Evolutionary conservation across 805 yeast genomes (phyloP).

Genomic region (Zygoascus biomembranicola): DNA sequence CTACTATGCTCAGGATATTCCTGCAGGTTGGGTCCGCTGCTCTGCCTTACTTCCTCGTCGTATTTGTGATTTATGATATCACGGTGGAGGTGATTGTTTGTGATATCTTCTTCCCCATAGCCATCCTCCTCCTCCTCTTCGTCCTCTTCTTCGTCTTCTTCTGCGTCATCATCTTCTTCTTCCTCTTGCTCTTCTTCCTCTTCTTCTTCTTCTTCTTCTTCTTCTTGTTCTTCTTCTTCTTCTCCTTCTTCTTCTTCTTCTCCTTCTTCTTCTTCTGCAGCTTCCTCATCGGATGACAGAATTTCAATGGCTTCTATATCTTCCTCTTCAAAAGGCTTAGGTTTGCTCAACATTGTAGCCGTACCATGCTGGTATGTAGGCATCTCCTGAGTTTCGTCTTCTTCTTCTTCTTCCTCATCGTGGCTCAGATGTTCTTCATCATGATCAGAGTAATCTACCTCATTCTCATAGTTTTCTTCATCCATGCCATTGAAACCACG

Average conservation of each 20-base stretch:
- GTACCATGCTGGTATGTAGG: neutral
- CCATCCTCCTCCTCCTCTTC: slow-evolving; percentile 6
- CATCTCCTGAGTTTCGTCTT: slow-evolving; percentile 2
- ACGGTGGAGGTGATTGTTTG: too few relatives aligned
- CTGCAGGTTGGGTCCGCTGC: neutral
- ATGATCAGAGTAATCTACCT: slow-evolving; percentile 3
- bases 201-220: neutral
- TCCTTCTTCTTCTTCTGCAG: slow-evolving; percentile 1
- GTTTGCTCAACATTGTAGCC: neutral
- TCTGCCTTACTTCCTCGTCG: neutral
- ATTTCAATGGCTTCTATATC: neutral
- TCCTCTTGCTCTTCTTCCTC: slow-evolving; percentile 4
- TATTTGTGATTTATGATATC: neutral
- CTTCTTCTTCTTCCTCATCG: neutral
- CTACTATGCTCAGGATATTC: too few relatives aligned
- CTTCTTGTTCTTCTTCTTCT: slow-evolving; percentile 5
- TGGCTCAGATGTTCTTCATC: neutral
- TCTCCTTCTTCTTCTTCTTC: slow-evolving; percentile 7
- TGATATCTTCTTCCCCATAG: too few relatives aligned
- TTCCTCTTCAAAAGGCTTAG: too few relatives aligned
- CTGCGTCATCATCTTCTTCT: slow-evolving; percentile 2
- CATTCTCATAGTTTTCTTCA: slow-evolving; percentile 1
- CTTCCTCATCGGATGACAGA: slow-evolving; percentile 3
- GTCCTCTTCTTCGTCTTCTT: neutral
- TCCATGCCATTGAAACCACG: slow-evolving; percentile 2